Evolutionary conservation across 768 basidiomycete species (phyloP), one percentile per base, ranked within the genome.

Genomic region (Crassisporium funariophilum): DNA sequence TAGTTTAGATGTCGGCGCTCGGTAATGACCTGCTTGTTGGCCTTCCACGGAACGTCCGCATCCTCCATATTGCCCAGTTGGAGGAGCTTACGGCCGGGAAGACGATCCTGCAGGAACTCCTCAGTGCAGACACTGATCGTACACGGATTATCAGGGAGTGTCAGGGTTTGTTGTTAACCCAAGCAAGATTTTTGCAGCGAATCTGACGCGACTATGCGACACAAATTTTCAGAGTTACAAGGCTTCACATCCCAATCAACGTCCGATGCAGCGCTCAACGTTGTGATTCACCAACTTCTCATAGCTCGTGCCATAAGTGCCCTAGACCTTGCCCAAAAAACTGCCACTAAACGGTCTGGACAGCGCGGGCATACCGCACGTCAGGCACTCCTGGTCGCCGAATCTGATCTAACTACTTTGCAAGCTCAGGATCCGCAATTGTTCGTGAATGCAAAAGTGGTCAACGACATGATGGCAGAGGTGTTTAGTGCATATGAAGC

Each of bases 321-420:
- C 4, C 61, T 71, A 4, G 68, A 68, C 1, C 65, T 72, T 35
- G 62, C 71, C 22, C 66, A 71, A 23, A 75, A 77, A 49, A 73
- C 78, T 12, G 83, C 84, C 0, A 58, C 64, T 2, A 67, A 78
- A 41, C 67, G 82, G 23, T 77, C 76, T 5, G 83, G 83, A 1
- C 72, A 81, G 7, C 65, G 83, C 20, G 83, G 84, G 0, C 74
- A 76, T 34, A 73, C 76, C 12, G 79, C 83, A 6, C 72, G 83
- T 36, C 76, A 78, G 54, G 74, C 73, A 12, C 67, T 80, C 20
- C 66, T 80, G 15, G 65, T 60, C 4, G 68, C 70, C 1, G 82
- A 84, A 55, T 67, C 59, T 7, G 60, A 64, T 15, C 59, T 79
- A 6, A 66, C 57, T 4, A 62, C 60, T 15, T 65, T 58, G 35